Conservation (phyloP, 1,139 yeast genomes). For the Geotrichum aggregatum region DNA sequence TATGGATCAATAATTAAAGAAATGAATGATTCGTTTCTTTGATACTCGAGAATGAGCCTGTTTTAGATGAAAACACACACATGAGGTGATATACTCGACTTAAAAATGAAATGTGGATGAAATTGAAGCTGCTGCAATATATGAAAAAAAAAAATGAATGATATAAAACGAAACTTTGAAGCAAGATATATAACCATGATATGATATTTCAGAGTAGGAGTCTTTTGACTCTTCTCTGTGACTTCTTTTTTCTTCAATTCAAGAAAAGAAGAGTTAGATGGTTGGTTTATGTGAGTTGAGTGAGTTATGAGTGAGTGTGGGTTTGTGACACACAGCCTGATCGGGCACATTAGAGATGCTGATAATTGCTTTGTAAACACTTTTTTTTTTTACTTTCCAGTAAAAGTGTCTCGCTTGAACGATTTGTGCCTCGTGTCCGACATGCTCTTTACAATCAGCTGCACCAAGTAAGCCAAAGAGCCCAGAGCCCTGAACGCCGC, state of each 20-base stretch:
- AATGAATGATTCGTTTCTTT: too few relatives aligned
- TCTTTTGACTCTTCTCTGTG: too few relatives aligned
- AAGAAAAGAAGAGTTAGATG: not conserved
- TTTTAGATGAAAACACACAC: too few relatives aligned
- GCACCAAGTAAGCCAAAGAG: conserved; percentile 59
- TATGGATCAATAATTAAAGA: too few relatives aligned
- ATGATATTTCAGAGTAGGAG: too few relatives aligned
- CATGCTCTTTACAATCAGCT: conserved; percentile 39
- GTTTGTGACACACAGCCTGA: not conserved
- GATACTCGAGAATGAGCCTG: too few relatives aligned
- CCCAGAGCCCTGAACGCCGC: conserved; percentile 79
- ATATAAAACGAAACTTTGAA: too few relatives aligned
- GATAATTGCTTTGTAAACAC: not conserved
- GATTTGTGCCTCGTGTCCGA: conserved; percentile 32
- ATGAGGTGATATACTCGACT: too few relatives aligned
- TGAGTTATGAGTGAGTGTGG: too few relatives aligned
- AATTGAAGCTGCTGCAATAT: not conserved
- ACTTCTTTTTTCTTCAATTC: too few relatives aligned
- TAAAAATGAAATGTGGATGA: not conserved
- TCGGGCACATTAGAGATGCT: not conserved
- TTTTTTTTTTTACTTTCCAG: conserved; percentile 22
- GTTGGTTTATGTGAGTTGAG: too few relatives aligned
- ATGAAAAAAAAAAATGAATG: not conserved
- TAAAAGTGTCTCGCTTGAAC: conserved; percentile 26
- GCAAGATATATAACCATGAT: too few relatives aligned